Conservation (phyloP, 352 stramenopile species). For the Aphanomyces cochlioides region DNA sequence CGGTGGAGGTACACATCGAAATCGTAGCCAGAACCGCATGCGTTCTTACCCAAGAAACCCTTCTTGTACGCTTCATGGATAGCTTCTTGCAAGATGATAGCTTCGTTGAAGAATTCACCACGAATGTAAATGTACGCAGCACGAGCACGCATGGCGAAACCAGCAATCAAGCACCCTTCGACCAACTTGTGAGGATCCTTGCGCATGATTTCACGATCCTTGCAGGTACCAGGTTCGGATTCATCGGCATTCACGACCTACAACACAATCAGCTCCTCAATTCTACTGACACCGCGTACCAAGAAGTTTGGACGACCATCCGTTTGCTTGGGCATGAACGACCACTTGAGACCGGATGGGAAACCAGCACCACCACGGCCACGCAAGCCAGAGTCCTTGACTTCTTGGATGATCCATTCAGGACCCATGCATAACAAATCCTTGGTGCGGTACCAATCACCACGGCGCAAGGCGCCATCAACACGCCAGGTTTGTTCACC, state of each 20-base stretch:
- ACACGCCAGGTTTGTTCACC: constrained; percentile 92
- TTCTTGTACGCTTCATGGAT: constrained; percentile 99
- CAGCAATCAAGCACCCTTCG: constrained; percentile 96
- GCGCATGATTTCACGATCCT: constrained; percentile 99
- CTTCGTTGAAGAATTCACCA: constrained; percentile 99
- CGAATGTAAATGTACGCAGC: constrained; percentile 99
- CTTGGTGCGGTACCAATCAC: constrained; percentile 96
- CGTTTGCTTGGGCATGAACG: constrained; percentile 99
- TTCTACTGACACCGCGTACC: constrained; percentile 42
- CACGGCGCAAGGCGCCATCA: constrained; percentile 87
- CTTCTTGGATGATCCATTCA: constrained; percentile 99
- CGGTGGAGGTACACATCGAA: constrained; percentile 99
- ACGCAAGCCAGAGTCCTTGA: constrained; percentile 98
- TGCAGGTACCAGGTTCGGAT: constrained; percentile 98
- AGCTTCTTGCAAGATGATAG: constrained; percentile 96
- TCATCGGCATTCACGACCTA: constrained; percentile 99
- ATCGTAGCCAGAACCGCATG: constrained; percentile 97
- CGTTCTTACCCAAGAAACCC: constrained; percentile 95
- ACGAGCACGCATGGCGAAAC: constrained; percentile 98
- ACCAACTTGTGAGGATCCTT: constrained; percentile 99
- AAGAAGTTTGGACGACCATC: constrained; percentile 98
- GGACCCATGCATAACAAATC: constrained; percentile 98
- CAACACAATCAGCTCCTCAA: constrained; percentile 75
- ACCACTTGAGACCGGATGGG: constrained; percentile 99
- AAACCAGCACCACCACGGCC: constrained; percentile 98